These are phyloP conservation scores for Rutidosis leptorrhynchoides DNA, from an alignment of 129 eudicot genomes.

Conservation along the genomic window DNA sequence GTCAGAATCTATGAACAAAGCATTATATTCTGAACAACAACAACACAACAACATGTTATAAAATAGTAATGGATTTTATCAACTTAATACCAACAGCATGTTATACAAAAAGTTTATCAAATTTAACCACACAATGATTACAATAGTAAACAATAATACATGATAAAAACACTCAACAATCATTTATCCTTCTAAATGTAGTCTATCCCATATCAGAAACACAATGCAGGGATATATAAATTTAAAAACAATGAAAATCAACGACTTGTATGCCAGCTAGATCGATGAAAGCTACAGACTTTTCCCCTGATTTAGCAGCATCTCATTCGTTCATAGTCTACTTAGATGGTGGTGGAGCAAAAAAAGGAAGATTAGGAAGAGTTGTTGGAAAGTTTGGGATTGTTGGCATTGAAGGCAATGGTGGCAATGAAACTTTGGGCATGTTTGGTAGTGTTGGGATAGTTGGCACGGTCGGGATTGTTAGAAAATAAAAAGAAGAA, in stretches of 20 bases:
- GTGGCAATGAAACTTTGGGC: conserved; percentile 27
- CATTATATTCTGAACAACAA: neutral
- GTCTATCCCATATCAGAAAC: neutral
- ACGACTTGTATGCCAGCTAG: neutral
- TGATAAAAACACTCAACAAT: neutral
- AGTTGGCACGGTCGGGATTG: conserved; percentile 22
- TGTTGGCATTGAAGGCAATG: conserved; percentile 29
- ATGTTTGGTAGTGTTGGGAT: conserved; percentile 21
- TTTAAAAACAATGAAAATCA: neutral
- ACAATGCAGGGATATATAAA: neutral
- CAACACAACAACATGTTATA: neutral
- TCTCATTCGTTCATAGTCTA: neutral
- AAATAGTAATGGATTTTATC: neutral
- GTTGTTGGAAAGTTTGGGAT: conserved; percentile 31
- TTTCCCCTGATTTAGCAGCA: neutral
- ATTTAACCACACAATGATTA: neutral
- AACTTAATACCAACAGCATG: neutral
- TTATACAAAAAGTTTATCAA: neutral
- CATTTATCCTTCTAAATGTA: neutral
- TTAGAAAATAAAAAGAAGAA: too few species aligned
- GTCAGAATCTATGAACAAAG: neutral
- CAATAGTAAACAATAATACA: neutral
- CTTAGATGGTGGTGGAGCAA: conserved; percentile 28
- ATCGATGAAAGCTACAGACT: neutral
- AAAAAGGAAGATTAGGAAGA: conserved; percentile 22